These are phyloP conservation scores for Acanthamoeba culbertsoni DNA, from an alignment of 208 protist genomes.

Conservation along the genomic window DNA sequence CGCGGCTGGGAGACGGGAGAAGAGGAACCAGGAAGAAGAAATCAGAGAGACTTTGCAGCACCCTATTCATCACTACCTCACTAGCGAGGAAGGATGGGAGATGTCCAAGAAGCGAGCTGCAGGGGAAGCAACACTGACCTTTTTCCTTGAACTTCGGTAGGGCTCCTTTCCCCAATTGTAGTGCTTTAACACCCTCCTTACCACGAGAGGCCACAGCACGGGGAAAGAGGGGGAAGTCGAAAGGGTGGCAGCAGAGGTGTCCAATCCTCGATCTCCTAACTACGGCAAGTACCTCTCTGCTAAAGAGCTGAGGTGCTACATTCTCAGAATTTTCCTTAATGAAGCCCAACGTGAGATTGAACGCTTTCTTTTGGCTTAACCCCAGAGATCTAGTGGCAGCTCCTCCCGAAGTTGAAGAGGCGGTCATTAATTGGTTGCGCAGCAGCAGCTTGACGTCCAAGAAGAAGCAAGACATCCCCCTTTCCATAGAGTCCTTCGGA, in stretches of 20 bases:
- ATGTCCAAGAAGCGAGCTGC: background rate
- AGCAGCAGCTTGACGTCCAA: background rate
- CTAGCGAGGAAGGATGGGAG: too few relatives aligned
- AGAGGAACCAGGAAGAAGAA: too few relatives aligned
- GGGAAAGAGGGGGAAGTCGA: background rate
- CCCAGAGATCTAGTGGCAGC: background rate
- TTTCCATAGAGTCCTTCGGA: background rate
- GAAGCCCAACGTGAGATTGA: background rate
- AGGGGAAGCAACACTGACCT: background rate
- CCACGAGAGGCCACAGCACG: background rate
- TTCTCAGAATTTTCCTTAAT: background rate
- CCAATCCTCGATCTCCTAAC: background rate
- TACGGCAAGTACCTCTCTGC: background rate
- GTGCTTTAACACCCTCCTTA: background rate
- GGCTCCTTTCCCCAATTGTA: background rate
- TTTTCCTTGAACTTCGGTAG: background rate
- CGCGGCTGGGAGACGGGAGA: too few relatives aligned
- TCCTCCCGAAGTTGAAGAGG: background rate
- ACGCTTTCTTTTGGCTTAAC: background rate
- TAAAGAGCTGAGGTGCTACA: background rate
- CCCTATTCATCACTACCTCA: too few relatives aligned
- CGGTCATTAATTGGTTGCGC: background rate
- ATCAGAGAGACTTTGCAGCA: too few relatives aligned
- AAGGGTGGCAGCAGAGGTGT: background rate
- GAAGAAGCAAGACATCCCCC: background rate